Base-by-base conservation (phyloP, 1,284 basidiomycete species). In the Vanrija pseudolonga region DNA sequence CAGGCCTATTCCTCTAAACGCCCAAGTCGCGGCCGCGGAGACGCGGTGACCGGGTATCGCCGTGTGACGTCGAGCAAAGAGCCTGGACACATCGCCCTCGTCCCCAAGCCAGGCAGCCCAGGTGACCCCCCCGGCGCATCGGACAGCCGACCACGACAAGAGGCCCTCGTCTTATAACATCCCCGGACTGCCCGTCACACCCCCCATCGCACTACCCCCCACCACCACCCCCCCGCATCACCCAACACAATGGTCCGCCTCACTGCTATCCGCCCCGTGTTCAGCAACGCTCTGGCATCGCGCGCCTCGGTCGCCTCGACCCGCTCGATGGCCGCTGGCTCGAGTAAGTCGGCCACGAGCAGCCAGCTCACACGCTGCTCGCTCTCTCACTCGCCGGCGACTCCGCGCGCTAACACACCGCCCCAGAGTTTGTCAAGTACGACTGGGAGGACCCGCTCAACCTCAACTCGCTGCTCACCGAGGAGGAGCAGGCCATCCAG, bases 401-500 rank as follows among this genome's bases (percentile, higher is more conserved):
- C 5, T 9, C 38, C 36, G 23, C 24, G 19, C 46, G 42, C 15
- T n/a, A n/a, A n/a, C n/a, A n/a, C n/a, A n/a, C 23, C 46, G 23
- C 26, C 18, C 3, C 56, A 58, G 56, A 75, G 50, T 81, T 82
- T 64, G 79, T 77, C 46, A 82, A 82, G 61, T 88, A 84, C 66
- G 76, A 87, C 63, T 87, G 86, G 85, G 83, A 88, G 87, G 90
- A 93, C 69, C 88, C 90, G 0, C 76, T 94, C 56, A 83, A 83
- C 65, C 68, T 90, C 43, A 85, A 88, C 56, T 84, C 85, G 0
- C 79, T 90, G 42, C 79, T 98, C 47, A 90, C 89, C 0, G 91
- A 94, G 42, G 94, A 97, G 47, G 94, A 98, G 77, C 80, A 84
- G 56, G 89, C 90, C 6, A 88, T 97, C 67, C 84, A 89, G 91